Percentiles rank a stretch among this genome's conserved stretches.
These are phyloP conservation scores for Caloboletus firmus DNA, from an alignment of 1,284 basidiomycete species.

Conservation along the genomic window DNA sequence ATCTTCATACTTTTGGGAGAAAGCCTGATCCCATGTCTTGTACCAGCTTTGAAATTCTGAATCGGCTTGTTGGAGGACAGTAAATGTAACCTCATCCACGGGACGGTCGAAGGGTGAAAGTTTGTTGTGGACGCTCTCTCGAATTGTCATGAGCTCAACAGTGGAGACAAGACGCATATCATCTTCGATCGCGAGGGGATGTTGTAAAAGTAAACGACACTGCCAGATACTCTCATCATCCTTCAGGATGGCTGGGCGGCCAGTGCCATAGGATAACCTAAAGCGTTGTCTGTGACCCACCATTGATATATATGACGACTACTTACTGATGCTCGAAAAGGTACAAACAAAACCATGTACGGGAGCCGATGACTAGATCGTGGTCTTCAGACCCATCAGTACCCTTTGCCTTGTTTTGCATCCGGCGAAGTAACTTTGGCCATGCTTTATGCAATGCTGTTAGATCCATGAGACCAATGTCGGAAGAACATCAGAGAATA, in stretches of 20 bases:
- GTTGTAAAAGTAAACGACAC: conserved; percentile 78
- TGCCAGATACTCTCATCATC: conserved; percentile 88
- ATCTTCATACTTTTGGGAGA: conserved; percentile 80
- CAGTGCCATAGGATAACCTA: conserved; percentile 90
- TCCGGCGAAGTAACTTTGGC: conserved; percentile 75
- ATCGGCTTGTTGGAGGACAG: conserved; percentile 62
- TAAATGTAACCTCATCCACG: conserved; percentile 67
- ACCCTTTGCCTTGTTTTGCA: conserved; percentile 64
- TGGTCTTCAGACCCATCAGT: conserved; percentile 65
- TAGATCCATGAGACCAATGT: conserved; percentile 8
- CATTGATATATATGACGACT: background rate
- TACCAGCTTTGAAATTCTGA: conserved; percentile 72
- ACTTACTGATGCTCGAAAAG: conserved; percentile 90
- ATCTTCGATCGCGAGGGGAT: conserved; percentile 86
- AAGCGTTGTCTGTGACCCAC: background rate
- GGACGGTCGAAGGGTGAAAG: conserved; percentile 67
- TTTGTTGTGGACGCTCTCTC: conserved; percentile 72
- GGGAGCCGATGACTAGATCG: conserved; percentile 74
- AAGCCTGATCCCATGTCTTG: conserved; percentile 72
- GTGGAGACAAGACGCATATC: conserved; percentile 95
- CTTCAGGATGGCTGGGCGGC: conserved; percentile 86
- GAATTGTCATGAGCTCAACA: conserved; percentile 81
- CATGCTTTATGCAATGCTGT: conserved; percentile 87
- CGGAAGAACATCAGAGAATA: conserved; percentile 7
- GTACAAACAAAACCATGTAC: conserved; percentile 90